Evolutionary conservation across 331 rosid species (phyloP), one percentile per base, ranked within the genome.

Genomic region (Phaseolus coccineus): DNA sequence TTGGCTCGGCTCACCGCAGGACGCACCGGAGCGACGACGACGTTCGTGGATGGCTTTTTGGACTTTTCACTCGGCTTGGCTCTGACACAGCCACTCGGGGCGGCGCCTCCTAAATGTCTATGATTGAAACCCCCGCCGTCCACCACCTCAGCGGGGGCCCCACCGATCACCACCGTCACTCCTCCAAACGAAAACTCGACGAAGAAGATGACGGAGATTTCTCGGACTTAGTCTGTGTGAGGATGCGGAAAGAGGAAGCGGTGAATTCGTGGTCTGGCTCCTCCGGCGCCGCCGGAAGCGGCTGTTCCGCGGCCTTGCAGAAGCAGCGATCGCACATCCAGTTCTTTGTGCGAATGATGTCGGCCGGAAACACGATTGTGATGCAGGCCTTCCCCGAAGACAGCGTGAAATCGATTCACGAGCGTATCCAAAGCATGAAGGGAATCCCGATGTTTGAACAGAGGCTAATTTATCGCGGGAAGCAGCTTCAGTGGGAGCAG

Each of bases 401-500:
- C 40, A 85, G 87, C 1, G 97, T 95, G 69, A 64, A 84, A 84
- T 88, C 91, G 65, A 89, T 95, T 52, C 98, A 81, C 66, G 87
- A 92, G 28, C 87, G 89, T 2, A 85, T 92, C 15, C 87, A 85
- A 4, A 15, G 61, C 4, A 74, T 85, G 58, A 89, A 92, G 1
- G 84, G 93, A 6, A 88, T 95, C 30, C 98, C 97, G 0, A 24
- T 86, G 39, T 78, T 76, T 10, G 98, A 92, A 53, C 97, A 89
- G 77, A 84, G 98, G 22, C 76, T 95, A 16, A 91, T 95, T 4
- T 92, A 91, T 42, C 16, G 85, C 5, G 97, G 97, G 0, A 91
- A 85, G 65, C 98, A 92, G 87, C 98, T 95, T 25, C 97, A 87
- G 89, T 84, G 81, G 81, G 94, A 95, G 5, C 94, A 88, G 76